Base-by-base conservation (phyloP, 1,284 basidiomycete species). In the Blastosporella zonata region DNA sequence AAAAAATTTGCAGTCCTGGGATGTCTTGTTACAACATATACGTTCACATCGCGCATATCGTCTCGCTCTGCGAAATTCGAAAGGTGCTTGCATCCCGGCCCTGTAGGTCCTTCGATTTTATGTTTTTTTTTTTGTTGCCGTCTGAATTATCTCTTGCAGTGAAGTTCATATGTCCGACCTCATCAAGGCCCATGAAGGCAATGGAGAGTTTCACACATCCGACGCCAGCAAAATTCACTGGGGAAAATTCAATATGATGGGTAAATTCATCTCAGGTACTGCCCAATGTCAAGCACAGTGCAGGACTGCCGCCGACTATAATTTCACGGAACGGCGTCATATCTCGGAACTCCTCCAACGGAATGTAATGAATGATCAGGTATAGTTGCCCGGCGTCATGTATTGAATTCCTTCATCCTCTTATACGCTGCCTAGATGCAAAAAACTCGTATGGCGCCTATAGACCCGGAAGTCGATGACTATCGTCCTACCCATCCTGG, bases 191-290 rank as follows among this genome's bases (percentile, higher is more conserved):
- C 81, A 90, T 52, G 87, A 88, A 67, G 85, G 81, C 50, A 91
- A 91, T 54, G 70, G 74, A 6, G 86, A 90, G 58, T 71, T 74
- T 52, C 78, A 81, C 54, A 67, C 77, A 10, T 69, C 75, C 15
- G 81, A 87, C 58, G 68, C 77, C 4, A 68, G 62, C 27, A 84
- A 82, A 64, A 86, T 91, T 41, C 88, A 91, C 58, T 91, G 88
- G 88, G 88, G 84, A 18, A 91, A 91, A 65, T 91, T 84, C 66
- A 89, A 85, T 59, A 83, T 90, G 82, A 84, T 91, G 71, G 89
- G 85, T 25, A 75, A 78, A 49, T 89, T 90, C 61, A 82, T 91
- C 53, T 77, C 77, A 47, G 79, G 73, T 50, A 86, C 86, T 6
- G 76, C 75, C 0, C 78, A 84, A 56, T 87, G 82, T 55, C 88